Conservation (phyloP, 73 alveolate species). For the Uronychia setigera region DNA sequence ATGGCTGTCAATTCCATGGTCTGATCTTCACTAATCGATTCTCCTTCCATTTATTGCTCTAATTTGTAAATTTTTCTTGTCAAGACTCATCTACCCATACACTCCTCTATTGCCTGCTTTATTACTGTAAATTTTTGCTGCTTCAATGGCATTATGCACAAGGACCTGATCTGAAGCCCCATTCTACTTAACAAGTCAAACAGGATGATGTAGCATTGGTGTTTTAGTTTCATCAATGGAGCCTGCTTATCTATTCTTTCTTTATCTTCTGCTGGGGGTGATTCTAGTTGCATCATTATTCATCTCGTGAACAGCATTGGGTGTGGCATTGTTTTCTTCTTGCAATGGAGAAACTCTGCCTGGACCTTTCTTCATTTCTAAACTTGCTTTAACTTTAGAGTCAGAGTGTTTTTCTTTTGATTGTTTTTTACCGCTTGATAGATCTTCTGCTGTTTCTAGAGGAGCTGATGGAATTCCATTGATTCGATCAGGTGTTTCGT, state of each 20-base stretch:
- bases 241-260: neutral
- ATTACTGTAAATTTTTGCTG: neutral
- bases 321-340: too few species aligned
- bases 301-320: too few species aligned
- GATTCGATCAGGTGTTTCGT: neutral
- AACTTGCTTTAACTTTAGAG: neutral
- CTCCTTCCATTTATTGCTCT: neutral
- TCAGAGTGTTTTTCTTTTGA: neutral
- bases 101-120: too few species aligned
- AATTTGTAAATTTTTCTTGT: neutral
- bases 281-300: too few species aligned
- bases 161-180: neutral
- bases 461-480: neutral
- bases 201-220: neutral
- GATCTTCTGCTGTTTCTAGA: neutral
- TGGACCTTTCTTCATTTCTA: neutral
- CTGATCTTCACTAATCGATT: neutral
- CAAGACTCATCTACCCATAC: neutral
- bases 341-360: neutral
- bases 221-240: neutral
- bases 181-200: neutral
- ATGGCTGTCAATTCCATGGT: neutral
- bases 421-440: neutral
- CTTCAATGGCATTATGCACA: neutral
- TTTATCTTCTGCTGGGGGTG: neutral